A percentile compares a stretch with the other conserved stretches of the same genome.
phyloP scores from a whole-genome alignment of 768 basidiomycete species.

The Amanita fuliginea region DNA sequence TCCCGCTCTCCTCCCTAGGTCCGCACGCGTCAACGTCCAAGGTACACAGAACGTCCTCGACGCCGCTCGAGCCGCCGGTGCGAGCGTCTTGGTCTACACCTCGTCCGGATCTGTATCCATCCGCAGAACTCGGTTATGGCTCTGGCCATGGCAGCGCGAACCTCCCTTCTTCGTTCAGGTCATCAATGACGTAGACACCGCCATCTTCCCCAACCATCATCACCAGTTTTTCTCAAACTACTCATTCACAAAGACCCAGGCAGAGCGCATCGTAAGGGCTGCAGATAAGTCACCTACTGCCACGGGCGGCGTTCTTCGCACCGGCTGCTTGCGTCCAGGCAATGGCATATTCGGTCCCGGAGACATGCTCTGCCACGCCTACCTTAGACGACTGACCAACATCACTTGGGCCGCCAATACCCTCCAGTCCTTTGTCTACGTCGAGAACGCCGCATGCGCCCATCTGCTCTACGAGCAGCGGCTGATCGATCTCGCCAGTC shows the following conservation, averaged over 20 bases:
- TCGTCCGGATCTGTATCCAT: slow-evolving; percentile 62
- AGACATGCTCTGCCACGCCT: slow-evolving; percentile 56
- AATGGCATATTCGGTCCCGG: slow-evolving; percentile 72
- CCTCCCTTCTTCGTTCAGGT: slow-evolving; percentile 51
- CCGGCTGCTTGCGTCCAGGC: slow-evolving; percentile 69
- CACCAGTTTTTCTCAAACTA: slow-evolving; percentile 72
- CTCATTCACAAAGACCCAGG: slow-evolving; percentile 51
- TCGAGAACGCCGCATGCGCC: slow-evolving; percentile 66
- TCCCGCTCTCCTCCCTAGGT: slow-evolving; percentile 35
- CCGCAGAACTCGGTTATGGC: slow-evolving; percentile 45
- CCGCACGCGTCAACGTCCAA: slow-evolving; percentile 49
- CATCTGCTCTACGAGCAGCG: slow-evolving; percentile 68
- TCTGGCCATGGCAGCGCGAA: slow-evolving; percentile 67
- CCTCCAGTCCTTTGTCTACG: slow-evolving; percentile 58
- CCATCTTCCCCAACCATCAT: slow-evolving; percentile 37
- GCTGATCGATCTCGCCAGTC: slow-evolving; percentile 46
- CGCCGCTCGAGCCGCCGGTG: slow-evolving; percentile 45
- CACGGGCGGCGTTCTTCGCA: slow-evolving; percentile 31
- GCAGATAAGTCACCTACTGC: slow-evolving; percentile 22
- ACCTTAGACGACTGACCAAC: slow-evolving; percentile 47
- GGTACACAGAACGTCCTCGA: slow-evolving; percentile 62
- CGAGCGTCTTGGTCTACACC: slow-evolving; percentile 52
- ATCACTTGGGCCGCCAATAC: slow-evolving; percentile 51
- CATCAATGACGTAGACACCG: slow-evolving; percentile 47
- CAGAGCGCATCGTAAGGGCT: slow-evolving; percentile 35